phyloP scores from a whole-genome alignment of 192 early-diverging fungal genomes.

The Umbelopsis isabellina region DNA sequence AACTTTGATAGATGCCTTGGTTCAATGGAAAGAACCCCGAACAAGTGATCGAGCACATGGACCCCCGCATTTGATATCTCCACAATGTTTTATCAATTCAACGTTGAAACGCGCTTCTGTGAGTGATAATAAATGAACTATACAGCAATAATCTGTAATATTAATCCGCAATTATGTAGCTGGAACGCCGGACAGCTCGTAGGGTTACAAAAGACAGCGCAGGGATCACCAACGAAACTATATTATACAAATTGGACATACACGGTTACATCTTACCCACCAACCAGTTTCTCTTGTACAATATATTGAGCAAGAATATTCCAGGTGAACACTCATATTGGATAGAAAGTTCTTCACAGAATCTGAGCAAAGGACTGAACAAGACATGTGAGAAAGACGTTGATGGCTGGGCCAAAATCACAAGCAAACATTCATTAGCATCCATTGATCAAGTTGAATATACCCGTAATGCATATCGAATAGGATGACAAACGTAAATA shows the following conservation, averaged over 20 bases:
- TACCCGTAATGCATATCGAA: constrained; percentile 20
- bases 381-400: background rate
- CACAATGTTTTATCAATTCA: constrained; percentile 14
- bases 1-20: background rate
- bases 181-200: background rate
- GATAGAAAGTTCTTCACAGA: background rate
- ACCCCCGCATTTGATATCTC: constrained; percentile 8
- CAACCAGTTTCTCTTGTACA: background rate
- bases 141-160: background rate
- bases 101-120: constrained; percentile 2
- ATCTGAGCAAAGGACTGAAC: constrained; percentile 1
- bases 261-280: constrained; percentile 3
- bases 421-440: background rate
- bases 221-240: background rate
- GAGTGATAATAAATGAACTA: background rate
- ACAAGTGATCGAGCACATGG: constrained; percentile 16
- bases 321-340: background rate
- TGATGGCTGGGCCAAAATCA: background rate
- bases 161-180: background rate
- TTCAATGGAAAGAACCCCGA: constrained; percentile 10
- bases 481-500: constrained; percentile 21
- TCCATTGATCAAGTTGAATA: constrained; percentile 20
- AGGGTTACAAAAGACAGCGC: background rate
- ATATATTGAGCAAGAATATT: background rate
- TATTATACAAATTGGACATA: constrained; percentile 15